Base-by-base conservation (phyloP, 805 yeast genomes). In the Metschnikowia colocasiae region DNA sequence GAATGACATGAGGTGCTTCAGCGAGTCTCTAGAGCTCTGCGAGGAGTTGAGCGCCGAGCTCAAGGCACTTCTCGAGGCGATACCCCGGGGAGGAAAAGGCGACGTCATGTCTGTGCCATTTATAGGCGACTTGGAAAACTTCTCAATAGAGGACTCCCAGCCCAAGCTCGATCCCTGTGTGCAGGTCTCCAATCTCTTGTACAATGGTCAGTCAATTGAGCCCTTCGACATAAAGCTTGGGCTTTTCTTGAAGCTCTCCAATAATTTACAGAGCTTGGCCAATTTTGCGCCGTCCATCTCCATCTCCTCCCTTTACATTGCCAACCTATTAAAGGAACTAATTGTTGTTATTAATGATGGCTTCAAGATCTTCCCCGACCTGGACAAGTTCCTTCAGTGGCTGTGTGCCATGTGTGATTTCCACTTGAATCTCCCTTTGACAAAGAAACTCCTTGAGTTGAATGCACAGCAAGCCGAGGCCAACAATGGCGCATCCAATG, bases 21-120 rank as follows among this genome's bases (percentile, higher is more conserved):
- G 83, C 23, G 91, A 86, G 44, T 75, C 92, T 0, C 59, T 83
- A 30, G 64, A 60, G 3, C 73, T 76, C 19, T 83, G 80, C 52
- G 75, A 77, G 27, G 69, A 67, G 25, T 55, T 86, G 5, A 69
- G 72, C 15, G 48, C 55, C 1, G 62, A 61, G 15, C 40, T 65
- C 41, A 51, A 54, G 26, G 9, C 45, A 12, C 55, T 34, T 27
- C 29, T 40, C 8, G 36, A 23, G 15, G 27, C 15, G 15, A 16
- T 7, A 3, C 27, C 43, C 22, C 43, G 15, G 15, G 15, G 37
- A 30, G 43, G 13, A 8, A 31, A 31, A 15, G 22, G 37, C 15
- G 51, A 33, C 10, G 39, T 49, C 20, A n/a, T 25, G 6, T 22
- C 20, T 8, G 33, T 29, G 8, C 33, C 48, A 5, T 39, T 22